Percentiles rank a stretch among this genome's conserved stretches.
phyloP scores from a whole-genome alignment of 2,329 filamentous ascomycete species.

The Rhexocercosporidium sp. region DNA sequence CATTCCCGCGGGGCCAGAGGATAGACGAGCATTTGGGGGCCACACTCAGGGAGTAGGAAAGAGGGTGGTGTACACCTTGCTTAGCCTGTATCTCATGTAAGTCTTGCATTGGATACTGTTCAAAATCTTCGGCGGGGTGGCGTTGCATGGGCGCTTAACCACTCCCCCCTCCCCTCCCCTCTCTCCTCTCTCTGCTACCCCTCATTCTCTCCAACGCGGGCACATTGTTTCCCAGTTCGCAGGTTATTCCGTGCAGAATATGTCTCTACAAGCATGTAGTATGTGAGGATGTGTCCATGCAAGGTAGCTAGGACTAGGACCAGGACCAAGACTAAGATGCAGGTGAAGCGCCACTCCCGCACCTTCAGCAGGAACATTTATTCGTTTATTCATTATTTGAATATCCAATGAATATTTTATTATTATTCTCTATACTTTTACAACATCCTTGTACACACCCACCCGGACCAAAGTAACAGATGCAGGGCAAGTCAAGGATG shows the following conservation, averaged over 20 bases:
- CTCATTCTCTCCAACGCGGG: no score
- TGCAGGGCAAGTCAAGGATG: not conserved
- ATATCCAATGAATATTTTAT: not conserved
- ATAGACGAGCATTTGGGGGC: not conserved
- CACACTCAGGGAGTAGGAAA: not conserved
- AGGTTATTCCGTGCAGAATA: not conserved
- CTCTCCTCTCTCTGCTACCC: not conserved
- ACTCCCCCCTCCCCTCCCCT: not conserved
- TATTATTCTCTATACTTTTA: not conserved
- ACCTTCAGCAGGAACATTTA: not conserved
- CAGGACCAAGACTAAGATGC: not conserved
- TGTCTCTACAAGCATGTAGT: not conserved
- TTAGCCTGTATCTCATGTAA: no score
- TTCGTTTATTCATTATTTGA: not conserved
- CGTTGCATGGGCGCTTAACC: constrained; percentile 14
- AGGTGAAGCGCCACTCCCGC: not conserved
- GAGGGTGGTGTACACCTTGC: not conserved
- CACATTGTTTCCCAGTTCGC: not conserved
- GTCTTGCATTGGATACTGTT: no score
- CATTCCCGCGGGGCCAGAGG: no score
- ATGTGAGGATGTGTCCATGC: no score
- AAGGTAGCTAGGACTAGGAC: no score
- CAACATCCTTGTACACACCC: not conserved
- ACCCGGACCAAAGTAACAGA: not conserved
- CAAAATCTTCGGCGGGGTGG: not conserved